Base-by-base conservation (phyloP, 2,329 filamentous ascomycete species). In the Microsporum canis region DNA sequence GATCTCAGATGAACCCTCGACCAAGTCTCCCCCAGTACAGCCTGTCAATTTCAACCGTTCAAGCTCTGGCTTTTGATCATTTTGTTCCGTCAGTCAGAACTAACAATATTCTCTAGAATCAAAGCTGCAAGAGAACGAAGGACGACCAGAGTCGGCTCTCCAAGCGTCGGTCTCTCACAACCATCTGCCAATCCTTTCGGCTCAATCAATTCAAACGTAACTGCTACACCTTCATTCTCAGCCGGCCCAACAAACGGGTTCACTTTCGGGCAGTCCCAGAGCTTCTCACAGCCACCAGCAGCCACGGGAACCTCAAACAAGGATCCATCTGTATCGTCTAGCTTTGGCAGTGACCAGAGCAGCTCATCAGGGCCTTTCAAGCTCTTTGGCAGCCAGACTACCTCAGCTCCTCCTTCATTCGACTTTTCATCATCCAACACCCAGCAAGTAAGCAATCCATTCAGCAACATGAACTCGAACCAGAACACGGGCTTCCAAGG, bases 251-350 rank as follows among this genome's bases (percentile, higher is more conserved):
- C 69, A n/a, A 72, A 71, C 62, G 68, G 70, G 5, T 72, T 73
- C 53, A 60, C 64, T 33, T 74, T 74, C 63, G 70, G 71, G n/a
- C 70, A 73, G 62, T 71, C 70, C 49, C 72, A 72, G 60, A 72
- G 69, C 60, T 74, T 74, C 57, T 69, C 68, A 51, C 69, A 68
- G 60, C 66, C 68, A 27, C 64, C 61, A 53, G 62, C 68, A 60
- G 64, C 57, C 55, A 59, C 67, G 34, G 66, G 63, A 41, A 66
- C 66, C 58, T 62, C 65, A 27, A 63, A 60, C 33, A 65, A 68
- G 34, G 72, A 68, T 64, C 66, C 68, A 38, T 61, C 65, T 8
- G 65, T 69, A 33, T 68, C 70, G 17, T 67, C 72, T 59, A 61
- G 69, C 34, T 71, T 73, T 61, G 43, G 29, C 27, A 71, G 71